A percentile compares a stretch with the other conserved stretches of the same genome.
These are phyloP conservation scores for Phialemonium atrogriseum DNA, from an alignment of 2,329 filamentous ascomycete genomes.

Conservation along the genomic window DNA sequence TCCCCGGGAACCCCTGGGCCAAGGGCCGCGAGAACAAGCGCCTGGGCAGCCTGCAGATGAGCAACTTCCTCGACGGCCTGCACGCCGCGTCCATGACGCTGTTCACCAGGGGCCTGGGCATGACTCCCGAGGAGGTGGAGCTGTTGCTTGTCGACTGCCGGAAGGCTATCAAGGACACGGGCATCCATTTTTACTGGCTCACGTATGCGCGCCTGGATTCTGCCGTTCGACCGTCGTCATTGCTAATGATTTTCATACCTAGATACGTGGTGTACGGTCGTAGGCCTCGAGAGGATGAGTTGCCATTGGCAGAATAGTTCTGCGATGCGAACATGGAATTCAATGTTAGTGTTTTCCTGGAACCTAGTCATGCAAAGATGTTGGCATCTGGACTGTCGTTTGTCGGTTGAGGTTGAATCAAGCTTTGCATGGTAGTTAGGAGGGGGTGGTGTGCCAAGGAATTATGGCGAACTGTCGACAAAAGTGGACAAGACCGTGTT, in stretches of 20 bases:
- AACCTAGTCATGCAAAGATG: no score
- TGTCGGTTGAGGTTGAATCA: no score
- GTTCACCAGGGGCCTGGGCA: constrained; percentile 16
- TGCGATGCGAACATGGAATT: no score
- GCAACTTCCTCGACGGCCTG: constrained; percentile 19
- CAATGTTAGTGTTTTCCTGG: no score
- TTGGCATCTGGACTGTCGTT: no score
- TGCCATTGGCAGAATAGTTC: no score
- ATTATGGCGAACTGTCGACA: no score
- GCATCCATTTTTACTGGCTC: constrained; percentile 14
- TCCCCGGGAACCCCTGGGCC: constrained; percentile 21
- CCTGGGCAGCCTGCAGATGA: constrained; percentile 19
- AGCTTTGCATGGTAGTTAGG: no score
- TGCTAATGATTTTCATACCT: neutral
- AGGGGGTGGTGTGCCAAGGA: no score
- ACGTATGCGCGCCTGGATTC: no score
- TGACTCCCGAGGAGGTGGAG: constrained; percentile 16
- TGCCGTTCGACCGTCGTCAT: neutral
- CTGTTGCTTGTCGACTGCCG: constrained; percentile 13
- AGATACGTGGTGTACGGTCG: constrained; percentile 15
- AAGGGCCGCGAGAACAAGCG: constrained; percentile 16
- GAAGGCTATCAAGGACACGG: constrained; percentile 11
- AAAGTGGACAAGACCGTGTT: no score
- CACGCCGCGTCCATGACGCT: constrained; percentile 18
- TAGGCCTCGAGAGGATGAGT: no score